phyloP scores from a whole-genome alignment of 257 asterid genomes.

The Nicotiana obtusifolia region DNA sequence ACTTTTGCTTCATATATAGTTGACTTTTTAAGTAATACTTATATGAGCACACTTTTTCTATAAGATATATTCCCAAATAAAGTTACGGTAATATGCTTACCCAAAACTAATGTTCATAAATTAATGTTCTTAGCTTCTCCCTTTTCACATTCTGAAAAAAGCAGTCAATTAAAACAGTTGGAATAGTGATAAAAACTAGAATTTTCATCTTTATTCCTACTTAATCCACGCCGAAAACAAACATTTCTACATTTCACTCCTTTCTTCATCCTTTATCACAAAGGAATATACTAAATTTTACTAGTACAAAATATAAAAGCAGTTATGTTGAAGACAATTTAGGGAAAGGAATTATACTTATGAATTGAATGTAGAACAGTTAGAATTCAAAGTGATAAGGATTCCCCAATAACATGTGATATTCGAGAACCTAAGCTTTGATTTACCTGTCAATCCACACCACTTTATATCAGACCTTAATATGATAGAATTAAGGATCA shows the following conservation, averaged over 20 bases:
- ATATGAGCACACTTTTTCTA: neutral
- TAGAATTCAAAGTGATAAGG: constrained; percentile 3
- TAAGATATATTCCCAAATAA: neutral
- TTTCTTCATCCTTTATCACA: neutral
- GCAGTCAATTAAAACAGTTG: neutral
- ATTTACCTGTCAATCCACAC: neutral
- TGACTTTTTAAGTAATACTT: neutral
- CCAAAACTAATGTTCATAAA: neutral
- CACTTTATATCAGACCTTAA: neutral
- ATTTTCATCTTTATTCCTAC: neutral
- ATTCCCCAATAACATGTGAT: neutral
- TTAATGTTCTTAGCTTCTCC: constrained; percentile 3
- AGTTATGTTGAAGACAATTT: neutral
- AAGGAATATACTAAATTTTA: neutral
- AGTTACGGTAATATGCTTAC: neutral
- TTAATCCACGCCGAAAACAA: neutral
- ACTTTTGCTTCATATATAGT: constrained; percentile 7
- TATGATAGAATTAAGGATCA: neutral
- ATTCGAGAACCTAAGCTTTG: neutral
- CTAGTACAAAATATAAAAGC: neutral
- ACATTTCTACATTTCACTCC: neutral
- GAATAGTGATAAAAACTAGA: neutral
- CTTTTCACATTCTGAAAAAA: neutral
- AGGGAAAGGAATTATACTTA: neutral
- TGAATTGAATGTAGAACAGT: neutral